Evolutionary conservation across 805 yeast genomes (phyloP).

Genomic region (Pichia nakasei): DNA sequence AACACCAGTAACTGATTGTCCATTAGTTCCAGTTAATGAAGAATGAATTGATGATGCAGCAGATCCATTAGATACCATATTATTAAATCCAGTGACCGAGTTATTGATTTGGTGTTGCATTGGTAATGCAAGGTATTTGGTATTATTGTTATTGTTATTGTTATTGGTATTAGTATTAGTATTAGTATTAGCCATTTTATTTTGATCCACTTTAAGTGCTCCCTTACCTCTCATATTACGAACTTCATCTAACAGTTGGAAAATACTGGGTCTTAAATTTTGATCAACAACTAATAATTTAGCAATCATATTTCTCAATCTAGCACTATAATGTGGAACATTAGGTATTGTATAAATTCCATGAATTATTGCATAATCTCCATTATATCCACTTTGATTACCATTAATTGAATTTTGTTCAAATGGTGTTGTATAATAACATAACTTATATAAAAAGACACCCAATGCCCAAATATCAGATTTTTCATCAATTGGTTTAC

Average conservation of each 20-base stretch:
- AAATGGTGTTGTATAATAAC: constrained; percentile 79
- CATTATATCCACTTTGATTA: constrained; percentile 30
- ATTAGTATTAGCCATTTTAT: not conserved
- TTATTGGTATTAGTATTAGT: no score
- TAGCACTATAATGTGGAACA: constrained; percentile 48
- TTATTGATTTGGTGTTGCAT: not conserved
- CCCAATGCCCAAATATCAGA: constrained; percentile 86
- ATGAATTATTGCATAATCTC: constrained; percentile 55
- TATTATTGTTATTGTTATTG: no score
- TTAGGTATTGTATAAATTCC: constrained; percentile 46
- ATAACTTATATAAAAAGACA: constrained; percentile 63
- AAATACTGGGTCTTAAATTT: constrained; percentile 61
- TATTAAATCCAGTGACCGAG: not conserved
- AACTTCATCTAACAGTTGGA: constrained; percentile 61
- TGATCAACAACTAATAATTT: constrained; percentile 60
- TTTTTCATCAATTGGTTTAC: constrained; percentile 70
- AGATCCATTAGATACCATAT: not conserved
- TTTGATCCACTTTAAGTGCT: not conserved
- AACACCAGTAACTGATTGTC: not conserved
- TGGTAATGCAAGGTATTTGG: not conserved
- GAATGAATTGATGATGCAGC: not conserved
- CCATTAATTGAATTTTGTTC: constrained; percentile 39
- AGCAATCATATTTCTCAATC: constrained; percentile 55
- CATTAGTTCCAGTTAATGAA: not conserved
- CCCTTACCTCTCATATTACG: constrained; percentile 44